Evolutionary conservation across 2,329 filamentous ascomycete species (phyloP), one percentile per base, ranked within the genome.

Genomic region (Zasmidium citrigriseum): DNA sequence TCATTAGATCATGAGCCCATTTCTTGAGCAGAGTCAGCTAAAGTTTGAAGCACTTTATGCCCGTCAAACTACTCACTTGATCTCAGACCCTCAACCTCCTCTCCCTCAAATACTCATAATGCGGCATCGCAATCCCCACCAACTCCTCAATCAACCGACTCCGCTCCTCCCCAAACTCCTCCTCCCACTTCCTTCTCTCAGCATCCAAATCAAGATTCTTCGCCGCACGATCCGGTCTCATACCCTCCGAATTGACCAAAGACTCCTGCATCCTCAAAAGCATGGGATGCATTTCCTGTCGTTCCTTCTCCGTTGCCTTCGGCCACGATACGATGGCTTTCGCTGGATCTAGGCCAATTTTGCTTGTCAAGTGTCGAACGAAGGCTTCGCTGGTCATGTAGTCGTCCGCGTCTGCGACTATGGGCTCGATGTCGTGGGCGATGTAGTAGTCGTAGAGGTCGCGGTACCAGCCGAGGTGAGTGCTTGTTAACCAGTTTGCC

Each of bases 341-440:
- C 4, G 50, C 58, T 16, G 67, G 55, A 54, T 78, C 72, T n/a
- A 77, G 57, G 0, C 75, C 75, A 1, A 69, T 62, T 16, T 66
- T 57, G 20, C 21, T 38, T 7, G 51, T 25, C 67, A 70, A 48
- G 70, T 67, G 55, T 14, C 57, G 46, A 2, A 76, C 66, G n/a
- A 72, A 62, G n/a, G 62, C 56, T 0, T 71, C 71, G 18, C 64
- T 59, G 44, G 70, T 69, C 47, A 77, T 77, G 4, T 77, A 60
- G 57, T 77, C 75, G 55, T 76, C 70, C 5, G 75, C 74, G 53
- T 77, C 76, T 1, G 76, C 54, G 1, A 77, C 61, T 3, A 74
- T 64, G 0, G 73, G 74, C 7, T 65, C 55, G 23, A 60, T 58
- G 3, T 48, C 51, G 14, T 63, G 46, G 4, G 64, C 64, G 11